These are phyloP conservation scores for Eucalyptus melliodora DNA, from an alignment of 345 rosid species.

Conservation along the genomic window DNA sequence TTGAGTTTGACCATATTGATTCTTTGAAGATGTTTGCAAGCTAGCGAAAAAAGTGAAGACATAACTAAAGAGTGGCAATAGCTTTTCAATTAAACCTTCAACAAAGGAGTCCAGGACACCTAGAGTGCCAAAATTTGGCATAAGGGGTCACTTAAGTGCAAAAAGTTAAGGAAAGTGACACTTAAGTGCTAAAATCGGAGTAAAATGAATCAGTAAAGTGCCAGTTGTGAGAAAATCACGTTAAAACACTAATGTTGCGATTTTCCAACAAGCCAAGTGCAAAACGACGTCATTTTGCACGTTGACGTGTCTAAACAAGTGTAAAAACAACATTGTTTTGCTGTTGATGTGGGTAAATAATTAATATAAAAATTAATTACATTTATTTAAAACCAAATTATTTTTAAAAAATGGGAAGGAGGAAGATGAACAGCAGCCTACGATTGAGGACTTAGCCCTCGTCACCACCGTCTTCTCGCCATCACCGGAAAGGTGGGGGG, in stretches of 20 bases:
- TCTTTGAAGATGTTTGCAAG: too few relatives aligned
- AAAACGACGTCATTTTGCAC: accelerated
- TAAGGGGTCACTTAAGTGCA: too few relatives aligned
- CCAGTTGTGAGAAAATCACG: accelerated
- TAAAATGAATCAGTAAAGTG: too few relatives aligned
- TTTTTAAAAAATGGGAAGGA: too few relatives aligned
- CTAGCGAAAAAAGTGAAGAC: too few relatives aligned
- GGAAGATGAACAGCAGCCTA: accelerated
- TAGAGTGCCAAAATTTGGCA: too few relatives aligned
- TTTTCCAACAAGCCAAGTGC: accelerated
- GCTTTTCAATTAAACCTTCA: too few relatives aligned
- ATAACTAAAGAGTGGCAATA: too few relatives aligned
- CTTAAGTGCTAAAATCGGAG: accelerated
- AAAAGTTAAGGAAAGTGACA: accelerated
- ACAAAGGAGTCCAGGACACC: too few relatives aligned
- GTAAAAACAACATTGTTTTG: accelerated
- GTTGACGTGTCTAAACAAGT: accelerated
- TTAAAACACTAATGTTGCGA: accelerated
- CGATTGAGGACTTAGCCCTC: accelerated
- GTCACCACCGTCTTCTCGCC: accelerated
- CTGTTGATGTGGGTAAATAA: too few relatives aligned
- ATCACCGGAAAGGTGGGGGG: accelerated
- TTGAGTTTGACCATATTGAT: accelerated
- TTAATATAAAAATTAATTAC: too few relatives aligned
- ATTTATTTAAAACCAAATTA: too few relatives aligned